phyloP scores from a whole-genome alignment of 345 rosid species.

The Carallia pectinifolia region DNA sequence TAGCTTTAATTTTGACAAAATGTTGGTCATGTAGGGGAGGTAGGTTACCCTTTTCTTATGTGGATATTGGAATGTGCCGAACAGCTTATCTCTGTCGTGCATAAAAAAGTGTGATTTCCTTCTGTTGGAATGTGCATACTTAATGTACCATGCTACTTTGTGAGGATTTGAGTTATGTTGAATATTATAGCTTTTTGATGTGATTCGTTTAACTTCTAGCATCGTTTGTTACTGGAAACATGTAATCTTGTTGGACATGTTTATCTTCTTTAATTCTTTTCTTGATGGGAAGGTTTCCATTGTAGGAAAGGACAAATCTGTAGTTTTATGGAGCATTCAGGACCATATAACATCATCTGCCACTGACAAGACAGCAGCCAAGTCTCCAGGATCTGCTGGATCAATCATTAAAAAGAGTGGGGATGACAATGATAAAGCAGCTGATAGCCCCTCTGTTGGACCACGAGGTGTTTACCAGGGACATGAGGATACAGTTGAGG shows the following conservation, averaged over 20 bases:
- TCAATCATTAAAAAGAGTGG: conserved; percentile 39
- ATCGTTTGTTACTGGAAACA: neutral
- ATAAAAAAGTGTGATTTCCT: no score
- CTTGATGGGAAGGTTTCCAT: conserved; percentile 4
- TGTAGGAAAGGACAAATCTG: conserved; percentile 61
- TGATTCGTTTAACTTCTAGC: neutral
- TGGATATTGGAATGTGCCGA: no score
- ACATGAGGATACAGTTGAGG: conserved; percentile 64
- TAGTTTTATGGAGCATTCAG: conserved; percentile 64
- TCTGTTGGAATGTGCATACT: no score
- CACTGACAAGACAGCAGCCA: conserved; percentile 32
- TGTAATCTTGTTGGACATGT: neutral
- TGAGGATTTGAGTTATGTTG: neutral
- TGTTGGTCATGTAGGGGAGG: no score
- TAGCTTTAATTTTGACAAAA: no score
- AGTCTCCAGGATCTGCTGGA: conserved; percentile 41
- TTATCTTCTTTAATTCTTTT: conserved; percentile 8
- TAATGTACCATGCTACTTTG: no score
- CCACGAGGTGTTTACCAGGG: conserved; percentile 59
- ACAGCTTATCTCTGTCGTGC: no score
- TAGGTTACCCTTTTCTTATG: no score
- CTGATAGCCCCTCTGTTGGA: conserved; percentile 44
- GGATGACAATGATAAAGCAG: conserved; percentile 41
- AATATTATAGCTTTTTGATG: neutral
- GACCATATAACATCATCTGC: conserved; percentile 54